Conservation (phyloP, 176 grass and related monocot genomes). For the Oropetium thomaeum region DNA sequence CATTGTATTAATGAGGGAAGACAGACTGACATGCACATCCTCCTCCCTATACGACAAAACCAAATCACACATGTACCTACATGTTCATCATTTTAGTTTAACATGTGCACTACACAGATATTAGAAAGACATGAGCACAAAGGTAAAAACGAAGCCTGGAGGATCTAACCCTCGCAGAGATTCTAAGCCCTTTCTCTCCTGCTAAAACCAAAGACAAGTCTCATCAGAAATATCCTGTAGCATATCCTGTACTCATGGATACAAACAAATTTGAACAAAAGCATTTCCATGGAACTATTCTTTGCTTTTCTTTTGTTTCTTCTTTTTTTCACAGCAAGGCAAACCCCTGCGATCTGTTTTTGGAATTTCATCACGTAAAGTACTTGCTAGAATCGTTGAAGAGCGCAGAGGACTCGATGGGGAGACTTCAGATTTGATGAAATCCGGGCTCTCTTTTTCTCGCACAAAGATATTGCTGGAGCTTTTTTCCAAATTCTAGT, state of each 20-base stretch:
- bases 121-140: neutral
- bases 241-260: neutral
- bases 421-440: conserved; percentile 1
- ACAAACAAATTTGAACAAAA: neutral
- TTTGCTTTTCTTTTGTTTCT: no score
- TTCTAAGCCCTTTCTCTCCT: neutral
- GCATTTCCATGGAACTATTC: neutral
- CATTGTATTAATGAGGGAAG: neutral
- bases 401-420: neutral
- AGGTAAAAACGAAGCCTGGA: neutral
- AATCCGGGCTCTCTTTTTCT: neutral
- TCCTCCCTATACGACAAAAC: neutral
- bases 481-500: neutral
- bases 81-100: neutral
- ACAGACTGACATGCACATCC: neutral
- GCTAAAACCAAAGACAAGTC: neutral
- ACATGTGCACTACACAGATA: neutral
- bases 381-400: neutral
- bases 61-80: neutral
- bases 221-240: neutral
- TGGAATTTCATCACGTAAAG: neutral
- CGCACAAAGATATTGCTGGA: neutral
- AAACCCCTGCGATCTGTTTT: no score
- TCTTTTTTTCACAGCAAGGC: no score
- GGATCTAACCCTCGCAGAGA: neutral